phyloP scores from a whole-genome alignment of 257 asterid genomes.

The Primulina tabacum region DNA sequence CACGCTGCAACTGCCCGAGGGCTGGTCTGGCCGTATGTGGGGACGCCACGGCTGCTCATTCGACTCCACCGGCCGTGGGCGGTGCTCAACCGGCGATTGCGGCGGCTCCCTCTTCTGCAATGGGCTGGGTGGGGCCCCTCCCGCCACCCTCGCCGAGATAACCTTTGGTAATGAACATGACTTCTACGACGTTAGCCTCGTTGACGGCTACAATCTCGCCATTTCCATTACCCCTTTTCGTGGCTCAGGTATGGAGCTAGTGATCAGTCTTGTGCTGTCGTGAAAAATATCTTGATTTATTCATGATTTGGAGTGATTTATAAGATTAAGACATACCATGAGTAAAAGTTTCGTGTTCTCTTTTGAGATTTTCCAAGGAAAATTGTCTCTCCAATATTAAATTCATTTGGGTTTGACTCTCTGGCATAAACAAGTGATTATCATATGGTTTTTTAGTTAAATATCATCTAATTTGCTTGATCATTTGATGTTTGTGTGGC shows the following conservation, averaged over 20 bases:
- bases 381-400: background rate
- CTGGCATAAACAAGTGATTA: background rate
- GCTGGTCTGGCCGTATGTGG: slow-evolving; percentile 95
- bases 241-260: slow-evolving; percentile 50
- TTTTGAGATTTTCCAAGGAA: background rate
- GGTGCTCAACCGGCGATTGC: slow-evolving; percentile 92
- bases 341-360: background rate
- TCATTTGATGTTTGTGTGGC: background rate
- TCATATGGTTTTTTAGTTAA: background rate
- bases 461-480: background rate
- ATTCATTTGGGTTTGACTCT: background rate
- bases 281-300: background rate
- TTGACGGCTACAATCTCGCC: slow-evolving; percentile 87
- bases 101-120: slow-evolving; percentile 81
- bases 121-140: slow-evolving; percentile 89
- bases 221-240: slow-evolving; percentile 68
- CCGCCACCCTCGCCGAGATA: slow-evolving; percentile 87
- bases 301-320: background rate
- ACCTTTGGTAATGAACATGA: slow-evolving; percentile 78
- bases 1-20: slow-evolving; percentile 57
- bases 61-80: slow-evolving; percentile 63
- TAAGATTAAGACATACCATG: too few species aligned
- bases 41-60: slow-evolving; percentile 90
- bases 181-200: slow-evolving; percentile 92
- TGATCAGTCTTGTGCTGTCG: background rate